Base-by-base conservation (phyloP, 805 yeast genomes). In the Lipomyces spencermartinsiae region DNA sequence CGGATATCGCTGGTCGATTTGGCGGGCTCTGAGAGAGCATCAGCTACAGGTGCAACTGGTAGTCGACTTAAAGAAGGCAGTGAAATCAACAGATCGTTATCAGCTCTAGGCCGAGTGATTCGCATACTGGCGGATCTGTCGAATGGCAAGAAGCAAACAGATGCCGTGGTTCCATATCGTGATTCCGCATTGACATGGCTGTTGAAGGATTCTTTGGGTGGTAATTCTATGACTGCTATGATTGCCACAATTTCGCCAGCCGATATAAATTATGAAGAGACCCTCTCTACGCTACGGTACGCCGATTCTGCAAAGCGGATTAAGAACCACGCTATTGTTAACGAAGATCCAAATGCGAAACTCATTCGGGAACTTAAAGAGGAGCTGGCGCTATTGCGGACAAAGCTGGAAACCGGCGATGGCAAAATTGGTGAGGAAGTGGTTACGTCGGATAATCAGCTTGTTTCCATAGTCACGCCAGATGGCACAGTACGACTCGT, bases 161-260 rank as follows among this genome's bases (percentile, higher is more conserved):
- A 63, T 25, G 34, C 16, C 2, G 70, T 69, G 37, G 66, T 69
- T 16, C 94, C 94, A 0, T 89, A 88, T 73, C 81, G 97, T 70
- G 97, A 91, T 72, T 90, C 96, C 0, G 81, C 84, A 0, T 79
- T 91, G 63, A 91, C 97, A 0, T 89, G 93, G 86, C 79, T 91
- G 1, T 80, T 91, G 70, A 88, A 88, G 74, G 94, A 90, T 72
- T 87, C 86, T 67, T 79, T 92, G 49, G 92, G 95, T 1, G 97
- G 97, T 0, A 90, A 90, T 74, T 89, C 95, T n/a, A 90, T 89
- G 74, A 93, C 97, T 0, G 89, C 89, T 1, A 87, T 92, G 90
- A 84, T 92, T n/a, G 95, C 95, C 25, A 92, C 96, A 76, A 82
- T 92, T 0, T 87, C 96, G 0, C 96, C 97, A 0, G 82, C 86